These are phyloP conservation scores for Taphrina confusa DNA, from an alignment of 1,139 yeast species.

Conservation along the genomic window DNA sequence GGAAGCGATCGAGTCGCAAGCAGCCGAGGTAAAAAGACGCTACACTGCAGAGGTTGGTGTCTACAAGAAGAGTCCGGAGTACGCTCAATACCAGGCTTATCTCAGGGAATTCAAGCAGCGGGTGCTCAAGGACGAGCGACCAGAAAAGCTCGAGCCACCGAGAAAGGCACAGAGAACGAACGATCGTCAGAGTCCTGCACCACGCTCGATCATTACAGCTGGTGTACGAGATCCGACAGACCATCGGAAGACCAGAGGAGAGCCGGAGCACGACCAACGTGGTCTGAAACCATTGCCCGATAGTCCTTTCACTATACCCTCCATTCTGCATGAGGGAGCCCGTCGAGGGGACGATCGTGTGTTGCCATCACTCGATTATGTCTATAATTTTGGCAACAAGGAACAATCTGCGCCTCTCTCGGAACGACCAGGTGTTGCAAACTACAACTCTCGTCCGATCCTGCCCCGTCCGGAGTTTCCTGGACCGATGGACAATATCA, in stretches of 20 bases:
- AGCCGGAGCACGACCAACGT: constrained; percentile 1
- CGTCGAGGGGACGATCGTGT: constrained; percentile 1
- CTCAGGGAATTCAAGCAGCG: constrained; percentile 33
- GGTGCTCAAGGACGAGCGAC: constrained; percentile 23
- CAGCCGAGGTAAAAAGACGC: constrained; percentile 14
- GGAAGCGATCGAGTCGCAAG: constrained; percentile 25
- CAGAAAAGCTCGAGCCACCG: constrained; percentile 26
- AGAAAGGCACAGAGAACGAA: not conserved
- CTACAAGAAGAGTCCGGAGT: constrained; percentile 24
- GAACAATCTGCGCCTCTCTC: not conserved
- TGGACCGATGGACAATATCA: constrained; percentile 3
- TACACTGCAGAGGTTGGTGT: constrained; percentile 9
- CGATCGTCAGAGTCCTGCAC: not conserved
- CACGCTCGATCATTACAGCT: not conserved
- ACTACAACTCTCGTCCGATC: not conserved
- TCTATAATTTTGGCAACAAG: not conserved
- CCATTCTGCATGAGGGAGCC: not conserved
- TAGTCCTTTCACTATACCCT: constrained; percentile 2
- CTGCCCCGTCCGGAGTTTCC: constrained; percentile 7
- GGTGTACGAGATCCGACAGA: not conserved
- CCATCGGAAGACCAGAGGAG: not conserved
- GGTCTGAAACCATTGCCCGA: not conserved
- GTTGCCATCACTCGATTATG: constrained; percentile 1
- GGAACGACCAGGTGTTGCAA: not conserved
- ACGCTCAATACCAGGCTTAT: constrained; percentile 29